A percentile compares a stretch with the other conserved stretches of the same genome.
Evolutionary conservation across 805 yeast genomes (phyloP).

Genomic region (Wickerhamomyces chaumierensis): DNA sequence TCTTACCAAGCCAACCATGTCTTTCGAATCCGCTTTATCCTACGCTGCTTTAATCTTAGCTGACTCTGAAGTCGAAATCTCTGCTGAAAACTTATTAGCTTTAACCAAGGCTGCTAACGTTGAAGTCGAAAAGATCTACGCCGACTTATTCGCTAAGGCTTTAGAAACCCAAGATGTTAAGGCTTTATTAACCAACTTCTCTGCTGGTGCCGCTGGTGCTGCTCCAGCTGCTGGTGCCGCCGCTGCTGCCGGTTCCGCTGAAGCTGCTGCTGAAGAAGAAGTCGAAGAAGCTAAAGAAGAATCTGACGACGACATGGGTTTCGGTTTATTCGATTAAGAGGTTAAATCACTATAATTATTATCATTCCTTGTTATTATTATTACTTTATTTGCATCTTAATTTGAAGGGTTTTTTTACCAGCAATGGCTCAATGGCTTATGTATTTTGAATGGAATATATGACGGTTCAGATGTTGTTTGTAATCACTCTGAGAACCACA

Average conservation of each 20-base stretch:
- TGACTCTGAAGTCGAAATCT: conserved; percentile 81
- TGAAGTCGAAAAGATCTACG: conserved; percentile 73
- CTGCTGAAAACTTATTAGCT: conserved; percentile 72
- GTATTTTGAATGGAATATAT: too few relatives aligned
- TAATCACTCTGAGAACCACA: too few relatives aligned
- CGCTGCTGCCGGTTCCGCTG: conserved; percentile 52
- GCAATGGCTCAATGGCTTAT: too few relatives aligned
- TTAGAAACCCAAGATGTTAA: conserved; percentile 74
- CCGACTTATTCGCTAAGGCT: conserved; percentile 83
- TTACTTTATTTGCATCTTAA: too few relatives aligned
- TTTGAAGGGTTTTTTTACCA: too few relatives aligned
- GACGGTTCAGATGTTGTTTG: too few relatives aligned
- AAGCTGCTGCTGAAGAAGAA: conserved; percentile 47
- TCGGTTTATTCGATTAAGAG: conserved; percentile 81
- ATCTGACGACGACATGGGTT: conserved; percentile 84
- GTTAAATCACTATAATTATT: too few relatives aligned
- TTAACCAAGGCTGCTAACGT: conserved; percentile 78
- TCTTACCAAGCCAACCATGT: conserved; percentile 33
- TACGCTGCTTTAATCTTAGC: conserved; percentile 93
- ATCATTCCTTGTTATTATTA: too few relatives aligned
- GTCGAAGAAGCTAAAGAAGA: conserved; percentile 40
- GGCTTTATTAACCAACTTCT: conserved; percentile 59
- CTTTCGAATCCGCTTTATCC: conserved; percentile 70
- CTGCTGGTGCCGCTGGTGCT: conserved; percentile 67
- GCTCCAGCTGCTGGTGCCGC: conserved; percentile 60